Conservation (phyloP, 2,329 filamentous ascomycete genomes). For the Xylaria sp. region DNA sequence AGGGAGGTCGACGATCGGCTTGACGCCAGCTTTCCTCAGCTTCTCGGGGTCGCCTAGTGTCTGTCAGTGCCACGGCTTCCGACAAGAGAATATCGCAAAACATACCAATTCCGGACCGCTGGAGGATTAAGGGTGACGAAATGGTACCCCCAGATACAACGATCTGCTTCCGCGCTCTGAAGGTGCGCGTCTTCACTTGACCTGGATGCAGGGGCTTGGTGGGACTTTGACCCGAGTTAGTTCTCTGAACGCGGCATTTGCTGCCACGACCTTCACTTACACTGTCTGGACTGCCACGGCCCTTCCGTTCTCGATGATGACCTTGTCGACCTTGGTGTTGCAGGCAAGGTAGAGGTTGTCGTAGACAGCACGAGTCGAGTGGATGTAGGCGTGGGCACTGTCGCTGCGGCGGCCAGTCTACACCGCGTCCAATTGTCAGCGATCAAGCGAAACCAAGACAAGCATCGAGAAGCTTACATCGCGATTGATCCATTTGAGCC, state of each 20-base stretch:
- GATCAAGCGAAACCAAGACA: background rate
- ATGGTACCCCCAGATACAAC: slow-evolving; percentile 74
- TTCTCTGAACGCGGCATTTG: background rate
- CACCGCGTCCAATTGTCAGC: slow-evolving; percentile 3
- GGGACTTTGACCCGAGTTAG: slow-evolving; percentile 36
- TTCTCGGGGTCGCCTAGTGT: slow-evolving; percentile 64
- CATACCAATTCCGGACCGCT: slow-evolving; percentile 69
- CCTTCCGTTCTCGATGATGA: slow-evolving; percentile 71
- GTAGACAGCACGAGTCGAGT: slow-evolving; percentile 71
- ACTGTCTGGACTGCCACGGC: slow-evolving; percentile 74
- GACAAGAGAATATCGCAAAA: background rate
- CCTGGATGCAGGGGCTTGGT: slow-evolving; percentile 68
- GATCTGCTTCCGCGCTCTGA: slow-evolving; percentile 72
- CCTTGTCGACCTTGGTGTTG: slow-evolving; percentile 79
- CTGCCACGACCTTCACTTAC: slow-evolving; percentile 40
- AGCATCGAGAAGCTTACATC: slow-evolving; percentile 44
- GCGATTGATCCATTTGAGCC: slow-evolving; percentile 84
- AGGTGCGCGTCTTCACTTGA: slow-evolving; percentile 55
- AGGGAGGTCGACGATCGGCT: slow-evolving; percentile 70
- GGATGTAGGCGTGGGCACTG: slow-evolving; percentile 76
- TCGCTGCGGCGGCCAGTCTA: slow-evolving; percentile 72
- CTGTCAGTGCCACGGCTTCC: slow-evolving; percentile 6
- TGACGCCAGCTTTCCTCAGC: slow-evolving; percentile 67
- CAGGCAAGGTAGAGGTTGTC: slow-evolving; percentile 71
- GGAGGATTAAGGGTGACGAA: slow-evolving; percentile 73